These are phyloP conservation scores for Coriolopsis trogii DNA, from an alignment of 1,284 basidiomycete species.

Conservation along the genomic window DNA sequence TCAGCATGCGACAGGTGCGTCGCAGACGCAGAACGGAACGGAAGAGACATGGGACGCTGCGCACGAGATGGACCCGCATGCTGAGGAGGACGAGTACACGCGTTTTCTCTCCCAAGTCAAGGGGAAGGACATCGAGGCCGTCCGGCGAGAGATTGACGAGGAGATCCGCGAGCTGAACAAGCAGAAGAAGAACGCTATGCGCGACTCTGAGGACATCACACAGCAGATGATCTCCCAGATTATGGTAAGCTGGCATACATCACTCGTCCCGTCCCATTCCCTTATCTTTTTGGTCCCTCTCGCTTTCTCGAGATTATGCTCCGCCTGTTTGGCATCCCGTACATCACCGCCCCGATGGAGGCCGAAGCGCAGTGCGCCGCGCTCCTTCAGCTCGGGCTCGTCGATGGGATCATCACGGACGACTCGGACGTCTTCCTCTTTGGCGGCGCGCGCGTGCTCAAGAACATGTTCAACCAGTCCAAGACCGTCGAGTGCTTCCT, in stretches of 20 bases:
- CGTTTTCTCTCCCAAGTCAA: slow-evolving; percentile 90
- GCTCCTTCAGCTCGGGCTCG: slow-evolving; percentile 82
- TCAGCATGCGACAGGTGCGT: slow-evolving; percentile 39
- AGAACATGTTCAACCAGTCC: slow-evolving; percentile 99
- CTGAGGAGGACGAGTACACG: slow-evolving; percentile 91
- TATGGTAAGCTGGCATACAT: slow-evolving; percentile 79
- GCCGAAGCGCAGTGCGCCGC: slow-evolving; percentile 99
- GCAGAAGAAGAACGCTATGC: slow-evolving; percentile 86
- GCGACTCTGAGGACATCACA: slow-evolving; percentile 94
- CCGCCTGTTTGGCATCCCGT: slow-evolving; percentile 95
- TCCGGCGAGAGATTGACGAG: slow-evolving; percentile 87
- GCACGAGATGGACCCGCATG: slow-evolving; percentile 78
- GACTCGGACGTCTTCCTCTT: slow-evolving; percentile 99
- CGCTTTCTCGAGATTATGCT: slow-evolving; percentile 91
- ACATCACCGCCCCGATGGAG: slow-evolving; percentile 99
- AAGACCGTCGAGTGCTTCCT: slow-evolving; percentile 98
- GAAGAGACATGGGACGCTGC: slow-evolving; percentile 64
- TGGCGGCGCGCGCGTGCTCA: slow-evolving; percentile 91
- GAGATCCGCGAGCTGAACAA: slow-evolving; percentile 85
- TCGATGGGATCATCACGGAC: slow-evolving; percentile 98
- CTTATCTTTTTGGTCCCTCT: too few relatives aligned
- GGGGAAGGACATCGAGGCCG: slow-evolving; percentile 78
- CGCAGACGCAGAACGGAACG: slow-evolving; percentile 7
- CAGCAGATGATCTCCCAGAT: slow-evolving; percentile 96
- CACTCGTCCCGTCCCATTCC: too few relatives aligned